phyloP scores from a whole-genome alignment of 2,329 filamentous ascomycete species.

The Bipolaris cookei region DNA sequence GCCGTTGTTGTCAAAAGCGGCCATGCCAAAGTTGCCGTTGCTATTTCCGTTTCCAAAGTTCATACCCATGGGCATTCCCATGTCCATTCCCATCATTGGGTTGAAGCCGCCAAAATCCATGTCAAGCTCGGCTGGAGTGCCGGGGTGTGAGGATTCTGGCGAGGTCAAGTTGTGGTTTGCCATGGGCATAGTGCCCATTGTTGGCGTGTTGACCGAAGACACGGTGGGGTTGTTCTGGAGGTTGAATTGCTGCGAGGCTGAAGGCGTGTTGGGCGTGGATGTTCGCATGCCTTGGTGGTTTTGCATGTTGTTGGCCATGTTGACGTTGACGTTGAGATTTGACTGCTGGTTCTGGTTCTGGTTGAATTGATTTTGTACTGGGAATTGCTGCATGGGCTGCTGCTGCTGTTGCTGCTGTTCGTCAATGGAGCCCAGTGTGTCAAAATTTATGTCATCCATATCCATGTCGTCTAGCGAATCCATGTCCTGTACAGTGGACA shows the following conservation, averaged over 20 bases:
- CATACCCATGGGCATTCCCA: conserved; percentile 45
- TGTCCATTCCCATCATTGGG: conserved; percentile 44
- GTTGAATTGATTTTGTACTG: conserved; percentile 59
- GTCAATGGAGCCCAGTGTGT: conserved; percentile 69
- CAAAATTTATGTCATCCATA: conserved; percentile 93
- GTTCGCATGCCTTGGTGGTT: conserved; percentile 79
- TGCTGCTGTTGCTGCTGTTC: conserved; percentile 69
- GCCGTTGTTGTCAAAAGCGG: conserved; percentile 49
- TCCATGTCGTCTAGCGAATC: conserved; percentile 93
- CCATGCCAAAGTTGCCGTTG: conserved; percentile 51
- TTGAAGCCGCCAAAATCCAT: conserved; percentile 65
- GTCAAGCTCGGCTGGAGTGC: conserved; percentile 76
- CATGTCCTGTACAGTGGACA: conserved; percentile 64
- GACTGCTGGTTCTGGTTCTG: conserved; percentile 64
- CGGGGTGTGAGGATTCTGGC: conserved; percentile 71
- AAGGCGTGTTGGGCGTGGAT: conserved; percentile 85
- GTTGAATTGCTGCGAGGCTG: conserved; percentile 69
- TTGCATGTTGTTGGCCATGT: conserved; percentile 72
- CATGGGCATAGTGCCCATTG: conserved; percentile 78
- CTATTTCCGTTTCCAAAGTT: conserved; percentile 32
- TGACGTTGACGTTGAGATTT: conserved; percentile 82
- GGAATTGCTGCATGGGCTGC: conserved; percentile 62
- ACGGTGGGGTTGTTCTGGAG: conserved; percentile 94
- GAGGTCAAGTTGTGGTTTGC: conserved; percentile 65
- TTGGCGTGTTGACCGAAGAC: conserved; percentile 95